Base-by-base conservation (phyloP, 257 asterid genomes). In the Solanum virginianum region DNA sequence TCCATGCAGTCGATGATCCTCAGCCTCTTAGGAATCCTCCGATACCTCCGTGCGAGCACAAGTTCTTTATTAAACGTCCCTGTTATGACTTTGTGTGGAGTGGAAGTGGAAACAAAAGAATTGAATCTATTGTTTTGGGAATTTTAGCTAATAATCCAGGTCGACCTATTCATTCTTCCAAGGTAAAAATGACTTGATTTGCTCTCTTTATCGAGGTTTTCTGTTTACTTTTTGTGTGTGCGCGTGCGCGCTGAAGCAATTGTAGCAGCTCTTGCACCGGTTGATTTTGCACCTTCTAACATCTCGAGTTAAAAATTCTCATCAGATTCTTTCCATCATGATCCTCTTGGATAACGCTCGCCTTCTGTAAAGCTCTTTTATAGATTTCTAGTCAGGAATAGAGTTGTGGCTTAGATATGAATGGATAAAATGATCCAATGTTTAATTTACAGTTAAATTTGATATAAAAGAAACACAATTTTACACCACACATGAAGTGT, bases 21-120 rank as follows among this genome's bases (percentile, higher is more conserved):
- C 66, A 72, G 24, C 24, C 91, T 53, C 7, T 85, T 1, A 72
- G 22, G 8, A 36, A 49, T 29, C 87, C 88, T 20, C n/a, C 91
- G 3, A 89, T 90, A 77, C 91, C 87, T 18, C 69, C 91, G 8
- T 90, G 91, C 71, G 91, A 90, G 85, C 83, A 87, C 20, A 87
- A 87, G 87, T 49, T 82, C 54, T 87, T 89, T 77, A 82, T 87
- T 16, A 86, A 86, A 1, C n/a, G 59, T 20, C 91, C 90, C 0
- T 90, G 91, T 71, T 89, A 56, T 80, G 92, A 90, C 70, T 89
- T 89, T 51, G 89, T 89, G 22, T 89, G 91, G 90, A 89, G 91
- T 60, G 92, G 92, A 0, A 84, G 83, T 80, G 88, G 84, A 4
- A 87, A 80, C 63, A 18, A 57, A 47, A 88, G 85, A 53, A 51